These are phyloP conservation scores for Lichenothelia convexa DNA, from an alignment of 495 filamentous ascomycete species.

Conservation along the genomic window DNA sequence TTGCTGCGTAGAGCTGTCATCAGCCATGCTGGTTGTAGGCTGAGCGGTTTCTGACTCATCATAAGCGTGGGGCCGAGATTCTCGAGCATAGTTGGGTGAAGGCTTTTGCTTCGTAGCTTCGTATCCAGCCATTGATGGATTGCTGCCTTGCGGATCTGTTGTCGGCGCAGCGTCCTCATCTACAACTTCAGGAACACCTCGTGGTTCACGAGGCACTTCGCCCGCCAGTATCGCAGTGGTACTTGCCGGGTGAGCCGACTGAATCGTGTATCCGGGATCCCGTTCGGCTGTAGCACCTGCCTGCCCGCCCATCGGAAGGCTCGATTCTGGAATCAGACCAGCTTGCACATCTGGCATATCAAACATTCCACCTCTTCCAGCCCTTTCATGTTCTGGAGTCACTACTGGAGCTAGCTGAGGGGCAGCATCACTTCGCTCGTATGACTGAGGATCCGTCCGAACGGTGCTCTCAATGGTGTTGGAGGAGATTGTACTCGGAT, in stretches of 20 bases:
- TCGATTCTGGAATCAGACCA: constrained; percentile 71
- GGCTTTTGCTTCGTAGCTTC: too few species aligned
- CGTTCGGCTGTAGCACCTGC: constrained; percentile 14
- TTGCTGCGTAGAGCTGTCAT: too few species aligned
- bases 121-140: too few species aligned
- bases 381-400: constrained; percentile 26
- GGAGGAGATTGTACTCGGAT: constrained; percentile 33
- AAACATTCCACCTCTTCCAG: constrained; percentile 33
- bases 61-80: too few species aligned
- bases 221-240: constrained; percentile 61
- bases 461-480: constrained; percentile 40
- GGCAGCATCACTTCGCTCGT: constrained; percentile 42
- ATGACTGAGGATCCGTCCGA: constrained; percentile 64
- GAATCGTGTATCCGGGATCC: constrained; percentile 39
- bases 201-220: constrained; percentile 46
- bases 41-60: too few species aligned
- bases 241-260: constrained; percentile 46
- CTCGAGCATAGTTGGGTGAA: too few species aligned
- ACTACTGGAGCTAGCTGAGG: constrained; percentile 28
- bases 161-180: too few species aligned
- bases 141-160: too few species aligned
- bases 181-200: constrained; percentile 43
- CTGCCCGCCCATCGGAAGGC: constrained; percentile 45
- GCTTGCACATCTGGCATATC: constrained; percentile 41
- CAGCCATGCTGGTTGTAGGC: too few species aligned